Base-by-base conservation (phyloP, 2,329 filamentous ascomycete species). In the Paecilomyces dactylethromorphus region DNA sequence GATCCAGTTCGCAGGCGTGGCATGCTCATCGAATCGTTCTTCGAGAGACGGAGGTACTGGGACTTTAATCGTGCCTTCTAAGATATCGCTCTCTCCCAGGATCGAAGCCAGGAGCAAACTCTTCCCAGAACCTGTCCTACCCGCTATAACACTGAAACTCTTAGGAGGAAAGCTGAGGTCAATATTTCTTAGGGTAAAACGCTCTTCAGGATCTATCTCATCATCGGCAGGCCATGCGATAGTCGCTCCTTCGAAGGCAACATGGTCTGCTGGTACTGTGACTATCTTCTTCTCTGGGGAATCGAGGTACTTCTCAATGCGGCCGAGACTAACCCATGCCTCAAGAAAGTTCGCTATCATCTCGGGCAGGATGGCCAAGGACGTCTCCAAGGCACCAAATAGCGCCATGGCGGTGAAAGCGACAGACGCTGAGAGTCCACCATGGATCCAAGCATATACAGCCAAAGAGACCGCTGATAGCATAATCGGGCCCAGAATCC, bases 371-470 rank as follows among this genome's bases (percentile, higher is more conserved):
- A 89, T 79, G 0, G 86, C 86, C 1, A 94, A 75, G 0, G 87
- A 86, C 22, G 87, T 79, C 68, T 94, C 90, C 22, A 94, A 79
- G n/a, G 84, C 81, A 60, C 84, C 84, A 72, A 94, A 91, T 53
- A 92, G 81, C 10, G 87, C 85, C 39, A 92, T 85, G 29, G 88
- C 87, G 26, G 91, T 91, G 64, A 94, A 94, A 1, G 90, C 90
- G 11, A 92, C 82, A 0, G 89, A 91, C 0, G 90, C 87, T 0
- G 82, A 80, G 10, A 94, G 77, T 0, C 78, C 76, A 3, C 86
- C 86, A 63, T 91, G 73, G 0, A 89, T 65, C 10, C 83, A 63
- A 1, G 88, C 85, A 67, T 92, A 92, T 0, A 86, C 81, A 2
- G 86, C 82, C 1, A 94, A 78, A 0, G 89, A 87, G 8, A 87